Conservation (phyloP, 441 rosid species). For the Bocquillonia castaneifolia region DNA sequence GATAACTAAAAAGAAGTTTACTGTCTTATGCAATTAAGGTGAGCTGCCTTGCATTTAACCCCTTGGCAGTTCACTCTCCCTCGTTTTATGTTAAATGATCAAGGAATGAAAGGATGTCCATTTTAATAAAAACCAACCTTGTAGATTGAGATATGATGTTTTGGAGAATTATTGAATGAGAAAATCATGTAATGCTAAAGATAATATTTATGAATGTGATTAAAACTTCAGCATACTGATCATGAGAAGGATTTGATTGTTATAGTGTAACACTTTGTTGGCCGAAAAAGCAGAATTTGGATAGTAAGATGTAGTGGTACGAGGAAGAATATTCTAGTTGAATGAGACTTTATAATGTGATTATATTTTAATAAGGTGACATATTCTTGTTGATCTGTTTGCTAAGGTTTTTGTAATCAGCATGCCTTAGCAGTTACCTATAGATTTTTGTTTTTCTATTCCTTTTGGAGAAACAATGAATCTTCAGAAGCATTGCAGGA, state of each 20-base stretch:
- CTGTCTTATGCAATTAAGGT: neutral
- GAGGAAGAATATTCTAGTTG: neutral
- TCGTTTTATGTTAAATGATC: too few species aligned
- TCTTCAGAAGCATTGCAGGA: slow-evolving; percentile 38
- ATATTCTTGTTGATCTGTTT: neutral
- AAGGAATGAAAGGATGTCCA: neutral
- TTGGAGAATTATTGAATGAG: neutral
- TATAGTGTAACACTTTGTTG: neutral
- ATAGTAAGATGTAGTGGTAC: neutral
- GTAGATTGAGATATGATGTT: neutral
- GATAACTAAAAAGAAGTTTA: neutral
- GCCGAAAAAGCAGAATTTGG: neutral
- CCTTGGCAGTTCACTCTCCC: too few species aligned
- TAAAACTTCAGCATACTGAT: neutral
- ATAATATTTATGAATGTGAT: neutral
- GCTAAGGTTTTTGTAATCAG: too few species aligned
- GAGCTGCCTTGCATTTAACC: neutral
- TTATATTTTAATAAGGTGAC: neutral
- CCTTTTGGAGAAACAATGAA: neutral
- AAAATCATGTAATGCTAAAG: neutral
- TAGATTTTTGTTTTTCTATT: neutral
- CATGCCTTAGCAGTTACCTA: neutral
- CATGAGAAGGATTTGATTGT: neutral
- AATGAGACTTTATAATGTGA: neutral
- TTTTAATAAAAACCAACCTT: neutral